Percentiles rank a stretch among this genome's conserved stretches.
These are phyloP conservation scores for Xerocomus nothofagi DNA, from an alignment of 1,284 basidiomycete species.

Conservation along the genomic window DNA sequence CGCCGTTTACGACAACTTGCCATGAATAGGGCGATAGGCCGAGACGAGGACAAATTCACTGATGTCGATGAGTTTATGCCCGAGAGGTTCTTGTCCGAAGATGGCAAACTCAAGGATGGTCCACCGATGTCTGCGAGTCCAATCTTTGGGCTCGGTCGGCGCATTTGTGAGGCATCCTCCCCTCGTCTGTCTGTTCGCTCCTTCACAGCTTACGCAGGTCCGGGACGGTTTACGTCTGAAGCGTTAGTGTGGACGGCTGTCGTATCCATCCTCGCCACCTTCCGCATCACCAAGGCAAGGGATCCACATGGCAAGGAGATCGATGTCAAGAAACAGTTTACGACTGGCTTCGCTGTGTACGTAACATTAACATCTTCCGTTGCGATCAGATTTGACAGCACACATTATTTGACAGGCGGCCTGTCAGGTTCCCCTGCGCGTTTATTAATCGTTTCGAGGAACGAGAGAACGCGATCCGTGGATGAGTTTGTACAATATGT, in stretches of 20 bases:
- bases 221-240: slow-evolving; percentile 28
- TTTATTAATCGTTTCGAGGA: slow-evolving; percentile 24
- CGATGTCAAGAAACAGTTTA: slow-evolving; percentile 35
- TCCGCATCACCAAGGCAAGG: slow-evolving; percentile 38
- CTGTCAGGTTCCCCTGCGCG: slow-evolving; percentile 24
- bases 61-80: slow-evolving; percentile 26
- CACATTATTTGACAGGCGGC: slow-evolving; percentile 16
- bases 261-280: slow-evolving; percentile 40
- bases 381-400: background rate
- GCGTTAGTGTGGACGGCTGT: slow-evolving; percentile 24
- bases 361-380: slow-evolving; percentile 8
- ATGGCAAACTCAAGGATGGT: slow-evolving; percentile 20
- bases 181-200: background rate
- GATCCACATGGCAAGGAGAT: slow-evolving; percentile 37
- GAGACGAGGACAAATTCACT: slow-evolving; percentile 17
- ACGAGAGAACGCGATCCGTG: slow-evolving; percentile 12
- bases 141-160: slow-evolving; percentile 43
- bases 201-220: slow-evolving; percentile 20
- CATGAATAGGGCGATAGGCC: slow-evolving; percentile 34
- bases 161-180: slow-evolving; percentile 31
- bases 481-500: background rate
- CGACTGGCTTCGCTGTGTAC: slow-evolving; percentile 35
- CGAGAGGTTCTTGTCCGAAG: slow-evolving; percentile 21
- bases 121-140: slow-evolving; percentile 37
- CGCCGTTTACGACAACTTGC: slow-evolving; percentile 3